phyloP scores from a whole-genome alignment of 331 rosid species.

The Saraca asoca region DNA sequence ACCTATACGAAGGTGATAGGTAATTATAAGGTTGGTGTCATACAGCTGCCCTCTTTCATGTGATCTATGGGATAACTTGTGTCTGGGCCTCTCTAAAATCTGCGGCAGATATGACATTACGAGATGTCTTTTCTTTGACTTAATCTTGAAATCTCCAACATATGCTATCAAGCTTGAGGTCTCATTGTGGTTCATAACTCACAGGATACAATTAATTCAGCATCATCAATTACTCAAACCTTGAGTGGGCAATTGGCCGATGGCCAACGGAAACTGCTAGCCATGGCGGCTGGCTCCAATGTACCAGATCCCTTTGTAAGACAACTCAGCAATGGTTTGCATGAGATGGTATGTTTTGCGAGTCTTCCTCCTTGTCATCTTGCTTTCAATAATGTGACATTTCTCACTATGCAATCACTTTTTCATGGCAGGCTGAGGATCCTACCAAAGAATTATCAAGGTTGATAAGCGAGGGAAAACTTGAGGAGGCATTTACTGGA shows the following conservation, averaged over 20 bases:
- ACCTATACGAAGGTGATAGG: no score
- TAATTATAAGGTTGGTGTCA: no score
- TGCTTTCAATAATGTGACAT: conserved; percentile 14
- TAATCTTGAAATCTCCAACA: conserved; percentile 14
- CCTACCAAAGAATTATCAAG: conserved; percentile 70
- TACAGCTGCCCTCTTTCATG: neutral
- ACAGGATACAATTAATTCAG: conserved; percentile 73
- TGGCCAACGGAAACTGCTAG: conserved; percentile 59
- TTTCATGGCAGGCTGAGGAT: conserved; percentile 53
- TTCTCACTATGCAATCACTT: conserved; percentile 26
- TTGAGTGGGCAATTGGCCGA: conserved; percentile 71
- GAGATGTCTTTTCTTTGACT: conserved; percentile 10
- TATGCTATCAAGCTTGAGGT: conserved; percentile 14
- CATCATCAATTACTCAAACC: conserved; percentile 61
- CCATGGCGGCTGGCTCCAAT: conserved; percentile 54
- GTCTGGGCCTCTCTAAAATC: neutral
- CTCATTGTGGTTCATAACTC: conserved; percentile 27
- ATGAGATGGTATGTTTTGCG: conserved; percentile 52
- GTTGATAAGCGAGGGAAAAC: conserved; percentile 55
- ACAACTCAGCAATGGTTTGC: conserved; percentile 60
- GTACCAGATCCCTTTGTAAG: conserved; percentile 47
- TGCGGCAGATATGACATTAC: neutral
- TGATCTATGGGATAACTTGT: neutral
- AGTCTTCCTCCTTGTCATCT: conserved; percentile 27
- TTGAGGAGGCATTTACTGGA: conserved; percentile 68